Base-by-base conservation (phyloP, 768 basidiomycete species). In the Trametes punicea region DNA sequence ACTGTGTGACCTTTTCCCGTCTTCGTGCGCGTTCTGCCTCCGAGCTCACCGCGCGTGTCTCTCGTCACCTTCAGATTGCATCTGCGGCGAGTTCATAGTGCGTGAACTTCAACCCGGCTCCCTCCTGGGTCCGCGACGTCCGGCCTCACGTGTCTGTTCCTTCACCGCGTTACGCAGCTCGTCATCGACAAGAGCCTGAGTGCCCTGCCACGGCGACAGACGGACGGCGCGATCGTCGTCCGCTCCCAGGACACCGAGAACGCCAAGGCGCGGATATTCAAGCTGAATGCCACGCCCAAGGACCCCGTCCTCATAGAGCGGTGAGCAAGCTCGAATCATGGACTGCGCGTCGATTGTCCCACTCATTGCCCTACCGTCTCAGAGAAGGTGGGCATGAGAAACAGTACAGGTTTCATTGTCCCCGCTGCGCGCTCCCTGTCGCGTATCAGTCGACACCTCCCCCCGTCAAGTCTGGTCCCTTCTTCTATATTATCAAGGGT, bases 1-100 rank as follows among this genome's bases (percentile, higher is more conserved):
- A 93, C 69, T 92, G 89, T 90, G 70, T 70, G 84, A 60, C 57
- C 74, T 52, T 47, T 60, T 61, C 26, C 34, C 46, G 23, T 42
- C 41, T 46, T 52, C 21, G 31, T 30, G 16, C 31, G 33, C 33
- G 57, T 52, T n/a, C 42, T 54, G 44, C 31, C 16, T 48, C 39
- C 6, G n/a, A 21, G 54, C 52, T 55, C 44, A 55, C 26, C 34
- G 7, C 15, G 15, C 33, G 4, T 40, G 45, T 46, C 56, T 55
- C 56, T 51, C 42, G 50, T 53, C 30, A 30, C 56, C 56, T 46
- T 58, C 67, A 91, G 89, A 92, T 69, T 93, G 90, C 66, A 84
- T 93, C 56, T 93, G 90, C 70, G 89, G 90, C 68, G 90, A 92
- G 70, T 91, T 90, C 64, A 84, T 91, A 66, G 89, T 88, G 70